Evolutionary conservation across 495 filamentous ascomycete genomes (phyloP), one percentile per base, ranked within the genome.

Genomic region (Aspergillus campestris): DNA sequence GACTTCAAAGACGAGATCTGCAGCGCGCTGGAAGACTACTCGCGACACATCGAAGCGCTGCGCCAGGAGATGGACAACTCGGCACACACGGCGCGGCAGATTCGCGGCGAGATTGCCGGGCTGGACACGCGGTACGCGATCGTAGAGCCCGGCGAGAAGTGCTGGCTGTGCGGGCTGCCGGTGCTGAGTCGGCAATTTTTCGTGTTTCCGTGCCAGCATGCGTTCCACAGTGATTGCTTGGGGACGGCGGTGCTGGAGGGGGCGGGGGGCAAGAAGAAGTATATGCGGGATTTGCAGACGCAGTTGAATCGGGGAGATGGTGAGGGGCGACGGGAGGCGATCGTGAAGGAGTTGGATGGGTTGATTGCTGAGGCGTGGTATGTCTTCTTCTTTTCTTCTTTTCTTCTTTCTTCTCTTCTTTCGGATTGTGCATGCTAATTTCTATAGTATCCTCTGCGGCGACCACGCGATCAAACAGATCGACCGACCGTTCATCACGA

Each of bases 1-100:
- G 89, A 95, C 64, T 97, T 98, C 73, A 96, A 98, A 61, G 87
- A 95, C 41, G 94, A 97, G 57, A 97, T 98, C 15, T 98, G 92
- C 69, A 72, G 79, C 0, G 92, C 92, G 2, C 72, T 98, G 4
- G 94, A 98, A 64, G 83, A 89, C 24, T 97, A 98, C 65, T 84
- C 79, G 33, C 82, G 85, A 7, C 83, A 87, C 48, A 98, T 98
- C 56, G 91, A 96, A 52, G 73, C 69, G 1, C 68, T 98, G n/a
- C 86, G 89, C 41, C 79, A 83, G 47, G 92, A 97, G 60, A 98
- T 97, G 94, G 94, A 98, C 61, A 90, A 92, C 50, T 84, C 80
- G 6, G 82, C 87, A 8, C 78, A 80, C 15, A 95, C 94, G 27
- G 92, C 92, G 0, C 77, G 81, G 13, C 87, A 92, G 48, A 95